Evolutionary conservation across 2,329 filamentous ascomycete species (phyloP), one percentile per base, ranked within the genome.

Genomic region (Hirsutella thompsonii): DNA sequence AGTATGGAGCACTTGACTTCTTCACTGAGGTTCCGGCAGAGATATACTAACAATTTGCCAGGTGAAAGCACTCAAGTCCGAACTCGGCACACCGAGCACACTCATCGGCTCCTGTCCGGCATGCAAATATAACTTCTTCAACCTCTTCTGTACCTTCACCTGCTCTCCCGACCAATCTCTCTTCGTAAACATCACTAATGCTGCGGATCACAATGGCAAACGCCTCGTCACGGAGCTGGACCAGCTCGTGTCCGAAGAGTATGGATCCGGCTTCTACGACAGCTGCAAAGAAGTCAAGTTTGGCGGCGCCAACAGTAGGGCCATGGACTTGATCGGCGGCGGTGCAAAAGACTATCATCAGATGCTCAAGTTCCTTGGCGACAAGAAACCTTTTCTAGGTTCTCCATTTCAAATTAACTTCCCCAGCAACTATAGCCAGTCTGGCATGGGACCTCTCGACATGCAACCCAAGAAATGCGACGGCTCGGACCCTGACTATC

Each of bases 211-310:
- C 56, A 66, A 61, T 36, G 70, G 64, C 30, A 76, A 76, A 50
- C 58, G 56, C 2, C 61, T 87, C n/a, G 88, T 95, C 13, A 87
- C 83, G 1, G 87, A 95, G 64, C 66, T 98, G 19, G 89, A 95
- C 55, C 90, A 95, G 55, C 67, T 96, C 5, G 79, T 95, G 51
- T 86, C 87, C 2, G 72, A 88, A 42, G 71, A 83, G 40, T 96
- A 93, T 58, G 89, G 87, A 35, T 72, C 76, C 8, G 88, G 84
- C 1, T 93, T 98, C 66, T 98, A 89, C 59, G 75, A 94, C 61
- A 98, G 92, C 64, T 98, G 92, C 69, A 96, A 96, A 63, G 88
- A 98, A 59, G 90, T 98, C 63, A 98, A 98, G 58, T 95, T 96
- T 54, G 92, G 92, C 29, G 83, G 89, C 6, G 89, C 90, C 34